Evolutionary conservation across 768 basidiomycete genomes (phyloP), one percentile per base, ranked within the genome.

Genomic region (Naganishia antarctica): DNA sequence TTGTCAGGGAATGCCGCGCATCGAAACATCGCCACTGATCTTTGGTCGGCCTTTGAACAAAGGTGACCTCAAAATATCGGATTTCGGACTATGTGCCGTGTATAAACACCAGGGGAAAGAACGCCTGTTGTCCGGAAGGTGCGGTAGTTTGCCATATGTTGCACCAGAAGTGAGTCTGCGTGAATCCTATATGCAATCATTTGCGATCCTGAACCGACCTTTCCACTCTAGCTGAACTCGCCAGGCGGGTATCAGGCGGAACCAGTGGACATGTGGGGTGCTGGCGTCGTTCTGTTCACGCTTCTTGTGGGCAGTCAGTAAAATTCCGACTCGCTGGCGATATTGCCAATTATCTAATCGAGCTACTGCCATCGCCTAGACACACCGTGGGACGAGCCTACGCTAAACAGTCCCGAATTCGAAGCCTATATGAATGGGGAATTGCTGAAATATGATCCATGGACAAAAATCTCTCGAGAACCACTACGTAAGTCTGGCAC

Each of bases 321-420:
- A 26, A 25, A 34, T 58, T 28, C 58, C 12, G 9, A n/a, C n/a
- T n/a, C 31, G n/a, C 29, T 12, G 1, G 23, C 3, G n/a, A 31
- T 29, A 32, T 41, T 16, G 25, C 16, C n/a, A 16, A 23, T 12
- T 45, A 28, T 57, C 47, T 47, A 28, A 26, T 34, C n/a, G n/a
- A n/a, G n/a, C 29, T 23, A 9, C 43, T 26, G 53, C 31, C 46
- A 50, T 41, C 40, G 25, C 9, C 18, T 7, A 97, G 93, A 96
- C 72, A 97, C 96, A 0, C 96, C 96, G 1, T 98, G 96, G 96
- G 96, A 97, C 71, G 88, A 93, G 73, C 91, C 96, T 2, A 90
- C 91, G 0, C 70, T 75, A 3, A 67, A 81, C n/a, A 89, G 88
- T 65, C 83, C 84, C 1, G 96, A 98, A 76, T 99, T 84, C 70